A percentile compares a stretch with the other conserved stretches of the same genome.
Conservation (phyloP, 2,329 filamentous ascomycete genomes). For the Pestalotiopsis sp. region DNA sequence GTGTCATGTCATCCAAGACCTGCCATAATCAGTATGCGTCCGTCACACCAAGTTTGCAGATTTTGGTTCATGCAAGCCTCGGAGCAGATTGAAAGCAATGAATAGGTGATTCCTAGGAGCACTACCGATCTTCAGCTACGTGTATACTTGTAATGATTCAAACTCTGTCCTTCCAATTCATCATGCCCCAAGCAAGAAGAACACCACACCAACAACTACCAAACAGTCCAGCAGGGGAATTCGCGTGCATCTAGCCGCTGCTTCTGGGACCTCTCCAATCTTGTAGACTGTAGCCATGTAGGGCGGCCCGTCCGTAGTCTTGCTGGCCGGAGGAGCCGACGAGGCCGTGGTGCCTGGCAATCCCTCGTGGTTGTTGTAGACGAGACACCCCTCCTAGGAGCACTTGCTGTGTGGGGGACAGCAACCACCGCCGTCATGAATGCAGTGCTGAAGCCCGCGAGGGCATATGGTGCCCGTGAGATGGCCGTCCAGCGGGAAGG, state of each 20-base stretch:
- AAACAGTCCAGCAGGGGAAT: not conserved
- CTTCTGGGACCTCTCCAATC: slow-evolving; percentile 10
- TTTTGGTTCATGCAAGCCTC: not conserved
- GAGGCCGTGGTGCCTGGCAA: not conserved
- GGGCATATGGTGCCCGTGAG: slow-evolving; percentile 15
- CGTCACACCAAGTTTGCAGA: not conserved
- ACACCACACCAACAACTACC: not conserved
- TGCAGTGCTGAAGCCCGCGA: slow-evolving; percentile 13
- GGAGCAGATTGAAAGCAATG: not conserved
- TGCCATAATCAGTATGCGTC: not conserved
- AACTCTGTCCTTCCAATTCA: not conserved
- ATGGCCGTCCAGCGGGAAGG: slow-evolving; percentile 6
- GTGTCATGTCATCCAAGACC: not conserved
- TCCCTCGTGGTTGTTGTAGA: not conserved
- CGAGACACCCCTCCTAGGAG: slow-evolving; percentile 17
- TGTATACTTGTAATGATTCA: not conserved
- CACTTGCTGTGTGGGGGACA: slow-evolving; percentile 18
- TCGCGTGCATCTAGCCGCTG: not conserved
- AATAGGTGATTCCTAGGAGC: not conserved
- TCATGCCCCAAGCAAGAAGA: not conserved
- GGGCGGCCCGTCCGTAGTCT: not conserved
- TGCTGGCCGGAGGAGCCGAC: not conserved
- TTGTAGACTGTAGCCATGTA: slow-evolving; percentile 7
- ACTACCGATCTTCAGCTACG: not conserved
- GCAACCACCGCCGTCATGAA: slow-evolving; percentile 21